Evolutionary conservation across 345 rosid species (phyloP).

Genomic region (Theobroma cacao): DNA sequence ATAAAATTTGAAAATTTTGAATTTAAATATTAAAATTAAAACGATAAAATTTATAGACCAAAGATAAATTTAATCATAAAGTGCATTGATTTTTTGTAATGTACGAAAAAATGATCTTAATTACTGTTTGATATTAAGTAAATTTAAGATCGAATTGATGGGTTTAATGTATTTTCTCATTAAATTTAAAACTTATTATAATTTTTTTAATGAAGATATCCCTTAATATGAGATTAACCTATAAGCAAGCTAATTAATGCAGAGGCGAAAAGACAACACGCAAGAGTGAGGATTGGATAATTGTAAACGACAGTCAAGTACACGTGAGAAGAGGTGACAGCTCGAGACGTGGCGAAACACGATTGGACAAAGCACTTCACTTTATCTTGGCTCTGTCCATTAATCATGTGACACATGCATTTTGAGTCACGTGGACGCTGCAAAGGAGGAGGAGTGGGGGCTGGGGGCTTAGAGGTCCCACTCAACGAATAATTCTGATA

Average conservation of each 20-base stretch:
- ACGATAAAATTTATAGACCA: background rate
- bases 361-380: background rate
- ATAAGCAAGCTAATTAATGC: background rate
- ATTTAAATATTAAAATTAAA: background rate
- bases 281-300: background rate
- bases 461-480: too few species aligned
- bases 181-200: too few species aligned
- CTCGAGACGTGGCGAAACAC: constrained; percentile 21
- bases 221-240: background rate
- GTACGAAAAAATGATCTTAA: too few species aligned
- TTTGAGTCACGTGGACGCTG: constrained; percentile 55
- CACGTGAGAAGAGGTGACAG: constrained; percentile 32
- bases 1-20: background rate
- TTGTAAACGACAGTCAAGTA: background rate
- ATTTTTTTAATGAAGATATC: background rate
- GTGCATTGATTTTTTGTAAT: too few species aligned
- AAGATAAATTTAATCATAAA: too few species aligned
- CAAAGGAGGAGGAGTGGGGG: too few species aligned
- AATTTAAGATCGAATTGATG: too few species aligned
- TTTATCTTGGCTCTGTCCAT: constrained; percentile 10
- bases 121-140: too few species aligned
- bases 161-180: too few species aligned
- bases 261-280: too few species aligned
- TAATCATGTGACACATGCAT: constrained; percentile 30
- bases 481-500: constrained; percentile 36